These are phyloP conservation scores for Endoconidiophora polonica DNA, from an alignment of 2,329 filamentous ascomycete species.

Conservation along the genomic window DNA sequence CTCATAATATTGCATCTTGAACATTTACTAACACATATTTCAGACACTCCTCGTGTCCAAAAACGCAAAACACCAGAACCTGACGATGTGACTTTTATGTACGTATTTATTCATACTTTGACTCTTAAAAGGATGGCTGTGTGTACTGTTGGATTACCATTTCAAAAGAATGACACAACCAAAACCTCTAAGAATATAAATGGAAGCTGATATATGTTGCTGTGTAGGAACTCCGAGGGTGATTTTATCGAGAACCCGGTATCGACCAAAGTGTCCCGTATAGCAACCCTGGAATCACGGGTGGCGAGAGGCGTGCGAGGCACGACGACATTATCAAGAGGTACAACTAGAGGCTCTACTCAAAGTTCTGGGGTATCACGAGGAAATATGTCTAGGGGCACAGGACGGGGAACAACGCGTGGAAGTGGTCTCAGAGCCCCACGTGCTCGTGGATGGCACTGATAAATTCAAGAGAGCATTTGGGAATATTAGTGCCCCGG, in stretches of 20 bases:
- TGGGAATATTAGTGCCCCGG: too few species aligned
- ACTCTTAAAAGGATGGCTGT: background rate
- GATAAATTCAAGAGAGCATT: too few species aligned
- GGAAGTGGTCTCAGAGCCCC: conserved; percentile 21
- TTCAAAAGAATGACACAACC: background rate
- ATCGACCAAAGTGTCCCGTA: conserved; percentile 32
- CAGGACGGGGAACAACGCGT: conserved; percentile 5
- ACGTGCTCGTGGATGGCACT: conserved; percentile 22
- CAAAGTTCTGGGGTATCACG: conserved; percentile 14
- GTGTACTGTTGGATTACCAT: conserved; percentile 1
- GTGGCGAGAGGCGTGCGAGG: conserved; percentile 24
- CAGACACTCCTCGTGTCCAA: conserved; percentile 12
- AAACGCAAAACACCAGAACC: conserved; percentile 21
- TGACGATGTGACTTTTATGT: conserved; percentile 67
- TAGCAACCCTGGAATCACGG: conserved; percentile 24
- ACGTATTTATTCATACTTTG: conserved; percentile 19
- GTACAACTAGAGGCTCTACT: conserved; percentile 9
- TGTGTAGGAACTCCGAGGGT: conserved; percentile 65
- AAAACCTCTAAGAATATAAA: background rate
- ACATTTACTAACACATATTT: conserved; percentile 1
- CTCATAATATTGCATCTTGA: background rate
- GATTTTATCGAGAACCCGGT: conserved; percentile 77
- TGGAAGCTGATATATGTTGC: background rate
- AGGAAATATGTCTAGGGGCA: conserved; percentile 18
- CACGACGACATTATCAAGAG: conserved; percentile 16